These are phyloP conservation scores for Mycena albidolilacea DNA, from an alignment of 768 basidiomycete species.

Conservation along the genomic window DNA sequence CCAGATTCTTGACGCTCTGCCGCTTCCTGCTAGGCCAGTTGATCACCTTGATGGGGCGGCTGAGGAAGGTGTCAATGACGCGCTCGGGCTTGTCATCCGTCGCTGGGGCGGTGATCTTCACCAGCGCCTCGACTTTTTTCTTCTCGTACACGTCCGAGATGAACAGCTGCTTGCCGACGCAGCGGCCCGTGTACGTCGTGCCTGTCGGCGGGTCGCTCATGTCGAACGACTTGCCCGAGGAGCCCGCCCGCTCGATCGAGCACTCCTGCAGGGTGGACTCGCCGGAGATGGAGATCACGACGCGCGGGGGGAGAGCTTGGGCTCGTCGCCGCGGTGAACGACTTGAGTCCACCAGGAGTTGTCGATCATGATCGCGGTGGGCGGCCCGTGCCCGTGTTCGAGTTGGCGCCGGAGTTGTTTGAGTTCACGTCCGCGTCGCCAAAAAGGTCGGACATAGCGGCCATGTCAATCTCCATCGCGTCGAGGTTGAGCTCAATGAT, in stretches of 20 bases:
- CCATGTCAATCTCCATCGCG: constrained; percentile 75
- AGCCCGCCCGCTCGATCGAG: constrained; percentile 88
- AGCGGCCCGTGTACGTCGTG: constrained; percentile 92
- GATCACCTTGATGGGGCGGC: constrained; percentile 97
- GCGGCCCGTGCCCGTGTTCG: constrained; percentile 69
- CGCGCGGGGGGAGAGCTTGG: constrained; percentile 81
- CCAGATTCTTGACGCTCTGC: constrained; percentile 92
- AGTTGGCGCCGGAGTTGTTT: constrained; percentile 12
- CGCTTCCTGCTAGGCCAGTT: constrained; percentile 98
- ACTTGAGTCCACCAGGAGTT: constrained; percentile 95
- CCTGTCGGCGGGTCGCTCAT: constrained; percentile 83
- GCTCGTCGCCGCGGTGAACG: constrained; percentile 79
- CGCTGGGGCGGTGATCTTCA: constrained; percentile 87
- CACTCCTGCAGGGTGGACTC: constrained; percentile 90
- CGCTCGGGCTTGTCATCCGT: constrained; percentile 87
- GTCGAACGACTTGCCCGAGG: constrained; percentile 89
- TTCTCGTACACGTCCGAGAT: constrained; percentile 96
- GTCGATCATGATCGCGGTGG: constrained; percentile 94
- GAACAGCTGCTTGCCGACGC: constrained; percentile 94
- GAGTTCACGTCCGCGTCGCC: constrained; percentile 58
- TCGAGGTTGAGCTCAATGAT: constrained; percentile 88
- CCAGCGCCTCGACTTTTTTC: constrained; percentile 94
- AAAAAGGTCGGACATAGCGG: constrained; percentile 67
- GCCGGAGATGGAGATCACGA: constrained; percentile 93
- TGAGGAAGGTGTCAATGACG: constrained; percentile 90